Percentiles rank a stretch among this genome's conserved stretches.
Conservation (phyloP, 1,139 yeast species). For the Taphrina deformans region DNA sequence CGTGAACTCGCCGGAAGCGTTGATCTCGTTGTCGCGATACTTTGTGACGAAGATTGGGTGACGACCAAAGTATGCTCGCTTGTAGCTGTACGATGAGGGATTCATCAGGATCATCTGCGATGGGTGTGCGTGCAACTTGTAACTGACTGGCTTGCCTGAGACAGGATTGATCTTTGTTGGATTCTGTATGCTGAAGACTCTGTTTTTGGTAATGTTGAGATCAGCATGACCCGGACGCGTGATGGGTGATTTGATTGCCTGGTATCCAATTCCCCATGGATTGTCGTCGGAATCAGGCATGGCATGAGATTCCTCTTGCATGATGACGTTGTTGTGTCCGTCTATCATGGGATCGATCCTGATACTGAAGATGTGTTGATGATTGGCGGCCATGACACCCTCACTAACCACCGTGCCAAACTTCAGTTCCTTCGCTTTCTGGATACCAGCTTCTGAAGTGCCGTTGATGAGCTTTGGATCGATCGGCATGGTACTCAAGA, state of each 20-base stretch:
- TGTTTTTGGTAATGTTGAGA: conserved; percentile 72
- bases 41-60: conserved; percentile 68
- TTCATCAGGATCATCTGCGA: conserved; percentile 72
- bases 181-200: conserved; percentile 78
- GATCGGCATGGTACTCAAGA: conserved; percentile 65
- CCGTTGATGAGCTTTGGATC: conserved; percentile 49
- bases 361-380: conserved; percentile 78
- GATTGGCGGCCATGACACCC: conserved; percentile 78
- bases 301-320: conserved; percentile 46
- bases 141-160: conserved; percentile 73
- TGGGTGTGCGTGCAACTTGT: conserved; percentile 75
- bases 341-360: conserved; percentile 79
- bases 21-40: conserved; percentile 60
- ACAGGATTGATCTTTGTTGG: conserved; percentile 65
- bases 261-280: conserved; percentile 30
- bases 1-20: conserved; percentile 68
- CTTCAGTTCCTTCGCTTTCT: conserved; percentile 46
- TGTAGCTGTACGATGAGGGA: conserved; percentile 70
- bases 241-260: conserved; percentile 7
- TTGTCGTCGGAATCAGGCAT: conserved; percentile 50
- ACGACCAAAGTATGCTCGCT: conserved; percentile 80
- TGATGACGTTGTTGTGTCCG: conserved; percentile 74
- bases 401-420: conserved; percentile 83
- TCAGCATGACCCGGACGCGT: conserved; percentile 61
- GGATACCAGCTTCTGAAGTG: background rate